These are phyloP conservation scores for Postia placenta DNA, from an alignment of 768 basidiomycete genomes.

Conservation along the genomic window DNA sequence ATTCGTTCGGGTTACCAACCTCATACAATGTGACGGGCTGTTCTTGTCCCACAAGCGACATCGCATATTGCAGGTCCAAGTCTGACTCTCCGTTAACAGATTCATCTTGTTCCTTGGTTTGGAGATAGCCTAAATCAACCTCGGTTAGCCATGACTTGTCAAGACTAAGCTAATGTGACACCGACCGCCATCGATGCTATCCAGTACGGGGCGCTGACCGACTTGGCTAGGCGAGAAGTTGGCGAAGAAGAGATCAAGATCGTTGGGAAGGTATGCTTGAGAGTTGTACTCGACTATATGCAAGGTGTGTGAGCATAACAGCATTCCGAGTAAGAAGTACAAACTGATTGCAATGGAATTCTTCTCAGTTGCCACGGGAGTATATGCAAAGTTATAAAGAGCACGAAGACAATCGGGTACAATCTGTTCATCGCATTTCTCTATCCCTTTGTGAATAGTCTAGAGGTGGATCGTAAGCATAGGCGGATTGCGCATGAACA, in stretches of 20 bases:
- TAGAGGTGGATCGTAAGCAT: neutral
- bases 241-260: constrained; percentile 36
- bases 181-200: constrained; percentile 30
- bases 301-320: neutral
- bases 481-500: constrained; percentile 6
- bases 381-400: constrained; percentile 26
- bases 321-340: constrained; percentile 1
- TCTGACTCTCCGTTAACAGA: constrained; percentile 66
- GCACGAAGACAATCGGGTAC: constrained; percentile 26
- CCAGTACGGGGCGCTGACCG: constrained; percentile 32
- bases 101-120: constrained; percentile 35
- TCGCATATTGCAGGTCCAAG: constrained; percentile 67
- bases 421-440: constrained; percentile 22
- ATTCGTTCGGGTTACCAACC: constrained; percentile 15
- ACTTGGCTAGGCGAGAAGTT: constrained; percentile 36
- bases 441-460: constrained; percentile 8
- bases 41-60: constrained; percentile 32
- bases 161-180: constrained; percentile 7
- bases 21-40: constrained; percentile 21
- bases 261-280: constrained; percentile 34
- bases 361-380: constrained; percentile 14
- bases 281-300: constrained; percentile 37
- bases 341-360: constrained; percentile 28
- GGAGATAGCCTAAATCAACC: constrained; percentile 26
- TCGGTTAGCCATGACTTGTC: constrained; percentile 28